Evolutionary conservation across 305 asterid genomes (phyloP).

Genomic region (Solanum aculeatissimum): DNA sequence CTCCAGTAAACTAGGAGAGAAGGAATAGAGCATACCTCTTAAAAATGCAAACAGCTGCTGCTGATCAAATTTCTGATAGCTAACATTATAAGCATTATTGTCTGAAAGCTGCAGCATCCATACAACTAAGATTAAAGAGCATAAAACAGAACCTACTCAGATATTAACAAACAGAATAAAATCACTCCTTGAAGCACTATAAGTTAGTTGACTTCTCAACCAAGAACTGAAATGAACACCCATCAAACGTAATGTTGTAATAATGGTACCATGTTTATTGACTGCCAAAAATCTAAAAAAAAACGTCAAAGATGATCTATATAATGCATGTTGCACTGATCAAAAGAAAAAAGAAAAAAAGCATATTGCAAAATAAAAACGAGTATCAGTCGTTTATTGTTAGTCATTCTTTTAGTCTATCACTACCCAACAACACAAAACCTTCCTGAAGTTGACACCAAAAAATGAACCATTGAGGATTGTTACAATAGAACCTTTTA

Average conservation of each 20-base stretch:
- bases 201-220: not conserved
- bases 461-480: not conserved
- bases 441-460: not conserved
- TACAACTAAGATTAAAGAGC: slow-evolving; percentile 6
- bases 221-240: not conserved
- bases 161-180: not conserved
- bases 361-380: not conserved
- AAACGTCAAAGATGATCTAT: not conserved
- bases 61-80: slow-evolving; percentile 46
- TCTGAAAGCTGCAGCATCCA: slow-evolving; percentile 56
- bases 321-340: not conserved
- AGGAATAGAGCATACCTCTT: slow-evolving; percentile 34
- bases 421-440: not conserved
- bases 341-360: not conserved
- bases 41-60: slow-evolving; percentile 53
- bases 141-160: not conserved
- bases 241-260: not conserved
- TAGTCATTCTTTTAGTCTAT: not conserved
- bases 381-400: not conserved
- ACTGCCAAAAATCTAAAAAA: not conserved
- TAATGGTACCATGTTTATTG: not conserved
- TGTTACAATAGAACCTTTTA: not conserved
- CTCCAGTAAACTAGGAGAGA: not conserved
- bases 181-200: not conserved
- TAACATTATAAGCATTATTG: slow-evolving; percentile 26